Evolutionary conservation across 768 basidiomycete genomes (phyloP), one percentile per base, ranked within the genome.

Genomic region (Rhizopogon vesiculosus): DNA sequence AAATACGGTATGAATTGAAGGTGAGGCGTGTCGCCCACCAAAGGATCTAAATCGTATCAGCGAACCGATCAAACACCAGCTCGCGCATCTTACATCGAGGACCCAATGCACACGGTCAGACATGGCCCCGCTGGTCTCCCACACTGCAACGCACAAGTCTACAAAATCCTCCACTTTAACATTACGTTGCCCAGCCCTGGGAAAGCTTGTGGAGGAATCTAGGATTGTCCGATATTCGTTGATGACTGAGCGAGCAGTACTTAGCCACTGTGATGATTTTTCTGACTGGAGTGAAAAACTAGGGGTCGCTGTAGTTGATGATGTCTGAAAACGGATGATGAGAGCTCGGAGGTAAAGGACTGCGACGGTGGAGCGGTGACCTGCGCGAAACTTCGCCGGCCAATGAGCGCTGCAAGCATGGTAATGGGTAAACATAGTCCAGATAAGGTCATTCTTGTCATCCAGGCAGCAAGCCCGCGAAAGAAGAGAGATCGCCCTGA

Each of bases 1-100:
- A 81, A 7, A 98, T 74, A 8, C 85, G 82, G 57, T 87, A 88
- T 0, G 91, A 95, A 65, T 97, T 94, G 77, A 98, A 97, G 0
- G 96, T 98, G 19, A 94, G 80, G 19, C 87, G 85, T 8, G 93
- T 94, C 1, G 93, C 89, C 93, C 93, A 94, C 89, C 93, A 96
- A 2, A 98, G 78, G 19, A 93, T 81, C 89, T 91, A 67, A 35
- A 45, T 42, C 50, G 7, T 25, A 18, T 28, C 40, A 58, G 19
- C 49, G 44, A 42, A 54, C 29, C 7, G 15, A 35, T 38, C 40
- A 13, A 42, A 31, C 16, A 29, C 18, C 22, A 35, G 56, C 16
- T 7, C 25, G 22, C 42, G 13, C 13, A 31, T 22, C 87, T 61
- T 59, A 90, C 89, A 66, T 93, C 91, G 51, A 93, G 79, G 16